Evolutionary conservation across 2,329 filamentous ascomycete species (phyloP).

Genomic region (Epichloe scottii): DNA sequence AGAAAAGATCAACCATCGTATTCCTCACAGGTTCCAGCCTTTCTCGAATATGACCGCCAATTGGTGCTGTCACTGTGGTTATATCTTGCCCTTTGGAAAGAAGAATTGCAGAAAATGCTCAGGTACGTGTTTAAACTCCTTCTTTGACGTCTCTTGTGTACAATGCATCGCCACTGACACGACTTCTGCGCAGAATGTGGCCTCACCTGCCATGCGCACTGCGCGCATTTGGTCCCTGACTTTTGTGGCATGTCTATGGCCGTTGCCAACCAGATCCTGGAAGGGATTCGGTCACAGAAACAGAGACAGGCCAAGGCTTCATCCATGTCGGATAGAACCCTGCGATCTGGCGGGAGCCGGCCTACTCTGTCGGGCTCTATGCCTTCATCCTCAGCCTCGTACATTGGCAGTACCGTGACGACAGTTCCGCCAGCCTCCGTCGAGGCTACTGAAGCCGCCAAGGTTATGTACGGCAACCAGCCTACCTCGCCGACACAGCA

Average conservation of each 20-base stretch:
- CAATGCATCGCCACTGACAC: background rate
- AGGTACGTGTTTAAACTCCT: slow-evolving; percentile 37
- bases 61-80: slow-evolving; percentile 98
- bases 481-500: slow-evolving; percentile 38
- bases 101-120: slow-evolving; percentile 90
- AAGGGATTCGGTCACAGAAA: slow-evolving; percentile 72
- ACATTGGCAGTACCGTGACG: slow-evolving; percentile 17
- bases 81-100: slow-evolving; percentile 85
- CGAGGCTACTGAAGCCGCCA: slow-evolving; percentile 52
- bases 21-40: slow-evolving; percentile 92
- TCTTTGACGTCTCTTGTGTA: background rate
- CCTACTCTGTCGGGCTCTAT: slow-evolving; percentile 28
- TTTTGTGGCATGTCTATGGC: slow-evolving; percentile 99
- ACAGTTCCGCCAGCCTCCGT: slow-evolving; percentile 6
- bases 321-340: slow-evolving; percentile 51
- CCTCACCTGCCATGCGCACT: slow-evolving; percentile 82
- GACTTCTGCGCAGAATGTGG: slow-evolving; percentile 55
- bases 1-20: slow-evolving; percentile 98
- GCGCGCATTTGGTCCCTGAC: slow-evolving; percentile 90
- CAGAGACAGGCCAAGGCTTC: slow-evolving; percentile 46
- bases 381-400: slow-evolving; percentile 22
- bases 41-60: slow-evolving; percentile 97
- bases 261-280: slow-evolving; percentile 83
- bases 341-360: slow-evolving; percentile 42
- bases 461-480: slow-evolving; percentile 45